Conservation (phyloP, 2,329 filamentous ascomycete species). For the Blastomyces parvus region DNA sequence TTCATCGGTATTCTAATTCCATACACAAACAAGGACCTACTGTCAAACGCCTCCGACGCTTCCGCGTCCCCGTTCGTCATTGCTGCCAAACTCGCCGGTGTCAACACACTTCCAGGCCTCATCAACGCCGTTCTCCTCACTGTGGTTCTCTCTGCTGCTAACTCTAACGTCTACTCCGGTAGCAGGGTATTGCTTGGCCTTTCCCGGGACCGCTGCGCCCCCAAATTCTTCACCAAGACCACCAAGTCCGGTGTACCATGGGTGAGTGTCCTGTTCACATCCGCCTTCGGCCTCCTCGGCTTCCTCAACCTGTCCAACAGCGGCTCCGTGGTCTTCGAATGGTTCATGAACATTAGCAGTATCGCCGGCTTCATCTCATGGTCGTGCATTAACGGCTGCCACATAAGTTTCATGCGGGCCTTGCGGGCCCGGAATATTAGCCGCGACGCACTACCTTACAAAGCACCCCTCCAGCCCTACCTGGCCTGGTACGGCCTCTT, state of each 20-base stretch:
- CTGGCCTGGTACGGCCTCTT: slow-evolving; percentile 57
- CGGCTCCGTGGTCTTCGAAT: slow-evolving; percentile 50
- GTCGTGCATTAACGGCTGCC: slow-evolving; percentile 41
- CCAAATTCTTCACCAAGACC: slow-evolving; percentile 34
- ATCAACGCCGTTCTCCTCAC: slow-evolving; percentile 38
- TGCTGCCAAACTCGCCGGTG: slow-evolving; percentile 30
- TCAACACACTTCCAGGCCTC: slow-evolving; percentile 32
- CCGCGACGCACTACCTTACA: slow-evolving; percentile 51
- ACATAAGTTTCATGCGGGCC: slow-evolving; percentile 56
- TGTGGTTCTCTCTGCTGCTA: slow-evolving; percentile 36
- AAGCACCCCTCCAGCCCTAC: slow-evolving; percentile 53
- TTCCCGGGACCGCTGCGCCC: slow-evolving; percentile 39
- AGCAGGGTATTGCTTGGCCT: slow-evolving; percentile 62
- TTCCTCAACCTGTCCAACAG: slow-evolving; percentile 59
- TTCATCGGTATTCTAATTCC: slow-evolving; percentile 65
- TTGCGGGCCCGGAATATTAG: slow-evolving; percentile 49
- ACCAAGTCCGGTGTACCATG: slow-evolving; percentile 38
- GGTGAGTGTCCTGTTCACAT: slow-evolving; percentile 36
- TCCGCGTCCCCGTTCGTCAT: slow-evolving; percentile 38
- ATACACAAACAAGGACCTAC: slow-evolving; percentile 49
- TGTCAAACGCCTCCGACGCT: slow-evolving; percentile 21
- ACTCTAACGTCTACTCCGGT: slow-evolving; percentile 38
- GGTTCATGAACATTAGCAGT: slow-evolving; percentile 28
- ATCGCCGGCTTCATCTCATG: slow-evolving; percentile 31
- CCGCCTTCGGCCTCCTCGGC: slow-evolving; percentile 52